Conservation (phyloP, 2,329 filamentous ascomycete species). For the Trichocomaceae sp. region DNA sequence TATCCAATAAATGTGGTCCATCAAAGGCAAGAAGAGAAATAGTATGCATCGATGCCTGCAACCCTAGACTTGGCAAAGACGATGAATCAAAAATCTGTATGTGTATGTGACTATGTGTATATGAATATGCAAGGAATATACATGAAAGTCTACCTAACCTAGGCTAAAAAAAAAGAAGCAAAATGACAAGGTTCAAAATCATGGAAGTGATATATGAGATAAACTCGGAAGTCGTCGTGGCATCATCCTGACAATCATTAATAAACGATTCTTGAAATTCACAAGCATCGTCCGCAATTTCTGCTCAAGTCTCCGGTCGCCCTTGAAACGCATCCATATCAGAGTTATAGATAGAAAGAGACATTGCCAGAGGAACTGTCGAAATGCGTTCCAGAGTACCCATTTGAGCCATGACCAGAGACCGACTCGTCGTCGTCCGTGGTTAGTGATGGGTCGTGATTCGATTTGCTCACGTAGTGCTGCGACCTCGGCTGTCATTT, state of each 20-base stretch:
- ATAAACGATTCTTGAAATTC: constrained; percentile 28
- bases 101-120: too few relatives aligned
- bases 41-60: too few relatives aligned
- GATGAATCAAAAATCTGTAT: too few relatives aligned
- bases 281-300: constrained; percentile 29
- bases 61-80: too few relatives aligned
- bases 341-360: constrained; percentile 42
- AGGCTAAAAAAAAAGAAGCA: not conserved
- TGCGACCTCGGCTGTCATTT: constrained; percentile 86
- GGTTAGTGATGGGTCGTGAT: constrained; percentile 60
- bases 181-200: not conserved
- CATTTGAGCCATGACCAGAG: constrained; percentile 65
- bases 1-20: too few relatives aligned
- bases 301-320: constrained; percentile 38
- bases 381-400: constrained; percentile 60
- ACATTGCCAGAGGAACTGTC: constrained; percentile 68
- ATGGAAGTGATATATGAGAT: constrained; percentile 4
- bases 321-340: constrained; percentile 37
- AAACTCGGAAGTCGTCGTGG: constrained; percentile 5
- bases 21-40: too few relatives aligned
- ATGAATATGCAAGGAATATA: not conserved
- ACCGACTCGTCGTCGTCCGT: constrained; percentile 52
- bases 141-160: not conserved
- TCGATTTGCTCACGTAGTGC: constrained; percentile 88
- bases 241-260: not conserved